Evolutionary conservation across 371 early-diverging fungal species (phyloP).

Genomic region (Rhizopus stolonifer): DNA sequence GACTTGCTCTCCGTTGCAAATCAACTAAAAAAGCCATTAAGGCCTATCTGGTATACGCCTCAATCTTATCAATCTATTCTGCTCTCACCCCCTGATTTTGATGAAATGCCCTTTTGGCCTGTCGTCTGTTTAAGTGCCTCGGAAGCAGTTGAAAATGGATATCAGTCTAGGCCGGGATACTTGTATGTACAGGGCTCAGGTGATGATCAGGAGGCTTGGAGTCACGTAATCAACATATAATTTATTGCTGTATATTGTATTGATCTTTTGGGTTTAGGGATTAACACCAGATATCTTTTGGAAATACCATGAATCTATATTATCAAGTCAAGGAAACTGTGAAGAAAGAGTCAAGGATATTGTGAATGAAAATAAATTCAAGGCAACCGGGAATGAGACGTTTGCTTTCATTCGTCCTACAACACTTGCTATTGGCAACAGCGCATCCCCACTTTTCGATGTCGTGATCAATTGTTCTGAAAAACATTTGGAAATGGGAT

Average conservation of each 20-base stretch:
- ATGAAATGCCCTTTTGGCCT: slow-evolving; percentile 56
- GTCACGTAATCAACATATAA: slow-evolving; percentile 56
- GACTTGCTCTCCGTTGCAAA: slow-evolving; percentile 46
- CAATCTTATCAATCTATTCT: slow-evolving; percentile 48
- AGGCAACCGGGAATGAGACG: neutral
- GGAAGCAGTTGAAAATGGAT: slow-evolving; percentile 56
- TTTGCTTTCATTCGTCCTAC: slow-evolving; percentile 59
- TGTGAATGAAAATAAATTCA: slow-evolving; percentile 26
- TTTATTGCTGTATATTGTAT: neutral
- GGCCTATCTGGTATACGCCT: slow-evolving; percentile 82
- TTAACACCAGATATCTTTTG: slow-evolving; percentile 73
- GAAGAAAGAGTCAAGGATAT: slow-evolving; percentile 44
- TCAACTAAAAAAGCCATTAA: slow-evolving; percentile 62
- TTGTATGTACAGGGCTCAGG: slow-evolving; percentile 88
- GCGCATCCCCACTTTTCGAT: slow-evolving; percentile 43
- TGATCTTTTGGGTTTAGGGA: slow-evolving; percentile 33
- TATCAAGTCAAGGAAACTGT: slow-evolving; percentile 47
- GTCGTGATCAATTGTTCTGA: slow-evolving; percentile 66
- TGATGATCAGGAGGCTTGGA: slow-evolving; percentile 89
- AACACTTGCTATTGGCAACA: slow-evolving; percentile 51
- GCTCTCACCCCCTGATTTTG: slow-evolving; percentile 39
- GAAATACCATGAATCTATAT: slow-evolving; percentile 55
- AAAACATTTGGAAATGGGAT: slow-evolving; percentile 25
- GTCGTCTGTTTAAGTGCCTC: slow-evolving; percentile 78
- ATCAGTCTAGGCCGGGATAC: slow-evolving; percentile 53